Base-by-base conservation (phyloP, 371 early-diverging fungal genomes). In the Cokeromyces recurvatus region DNA sequence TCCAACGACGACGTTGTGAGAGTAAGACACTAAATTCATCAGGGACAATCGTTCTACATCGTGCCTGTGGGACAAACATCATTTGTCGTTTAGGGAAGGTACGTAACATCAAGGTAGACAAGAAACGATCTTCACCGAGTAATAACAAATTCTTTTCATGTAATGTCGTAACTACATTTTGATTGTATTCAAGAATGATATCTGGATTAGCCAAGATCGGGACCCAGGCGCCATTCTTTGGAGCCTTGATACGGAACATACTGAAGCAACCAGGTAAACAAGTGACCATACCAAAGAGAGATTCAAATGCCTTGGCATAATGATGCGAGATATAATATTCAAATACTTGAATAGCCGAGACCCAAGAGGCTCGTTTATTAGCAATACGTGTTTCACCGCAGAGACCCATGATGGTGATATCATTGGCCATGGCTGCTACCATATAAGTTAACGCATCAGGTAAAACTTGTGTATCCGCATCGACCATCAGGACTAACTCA, bases 281-380 rank as follows among this genome's bases (percentile, higher is more conserved):
- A 2, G 98, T 96, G 19, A 98, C 97, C 57, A 92, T 92, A 48
- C 98, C 98, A 79, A 95, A 98, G 14, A 94, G 77, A 23, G 87
- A 85, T 66, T 98, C 98, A 64, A 96, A 98, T 0, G 91, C 88
- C 61, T 98, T 98, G 35, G 86, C 83, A 31, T 94, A 82, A 65
- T 96, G 95, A 70, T 98, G 98, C 15, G 90, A 90, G 27, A 94
- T 88, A 64, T 93, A 94, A 72, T 98, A 98, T 70, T 98, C 98
- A 71, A 94, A 98, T 4, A 85, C 95, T 54, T 74, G 74, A 31
- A 74, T 76, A 5, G 69, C 69, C 2, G 77, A 63, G 7, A 73
- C 94, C 54, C 91, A 91, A 25, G 83, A 79, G 20, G 77, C 55
- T 17, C 71, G 66, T 61, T 90, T 88, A 68, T 92, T 92, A 3